Evolutionary conservation across 2,329 filamentous ascomycete genomes (phyloP).

Genomic region (Xylariaceae sp.): DNA sequence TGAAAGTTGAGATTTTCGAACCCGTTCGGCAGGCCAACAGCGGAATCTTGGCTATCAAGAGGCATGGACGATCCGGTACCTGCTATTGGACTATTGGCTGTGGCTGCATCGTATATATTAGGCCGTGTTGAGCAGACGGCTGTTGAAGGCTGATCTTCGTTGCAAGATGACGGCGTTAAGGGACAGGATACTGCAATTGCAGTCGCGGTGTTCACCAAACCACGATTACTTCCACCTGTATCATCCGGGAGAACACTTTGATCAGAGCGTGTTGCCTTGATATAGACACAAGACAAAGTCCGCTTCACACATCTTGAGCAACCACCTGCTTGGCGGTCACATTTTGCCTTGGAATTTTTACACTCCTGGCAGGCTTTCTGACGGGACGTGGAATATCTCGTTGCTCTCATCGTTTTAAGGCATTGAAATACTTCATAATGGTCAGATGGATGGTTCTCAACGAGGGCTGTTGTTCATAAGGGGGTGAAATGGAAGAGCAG

Average conservation of each 20-base stretch:
- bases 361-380: conserved; percentile 39
- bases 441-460: no score
- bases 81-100: not conserved
- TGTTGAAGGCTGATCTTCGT: no score
- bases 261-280: not conserved
- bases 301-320: conserved; percentile 34
- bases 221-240: no score
- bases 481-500: no score
- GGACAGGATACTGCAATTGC: no score
- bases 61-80: not conserved
- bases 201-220: no score
- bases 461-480: no score
- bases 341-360: conserved; percentile 37
- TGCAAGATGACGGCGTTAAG: no score
- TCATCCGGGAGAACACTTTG: not conserved
- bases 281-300: conserved; percentile 31
- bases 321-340: conserved; percentile 32
- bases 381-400: conserved; percentile 34
- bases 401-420: conserved; percentile 15
- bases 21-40: not conserved
- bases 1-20: conserved; percentile 31
- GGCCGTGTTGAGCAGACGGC: not conserved
- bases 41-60: conserved; percentile 1
- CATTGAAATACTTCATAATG: no score
- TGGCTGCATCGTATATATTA: not conserved